These are phyloP conservation scores for Castanea crenata DNA, from an alignment of 306 rosid genomes.

Conservation along the genomic window DNA sequence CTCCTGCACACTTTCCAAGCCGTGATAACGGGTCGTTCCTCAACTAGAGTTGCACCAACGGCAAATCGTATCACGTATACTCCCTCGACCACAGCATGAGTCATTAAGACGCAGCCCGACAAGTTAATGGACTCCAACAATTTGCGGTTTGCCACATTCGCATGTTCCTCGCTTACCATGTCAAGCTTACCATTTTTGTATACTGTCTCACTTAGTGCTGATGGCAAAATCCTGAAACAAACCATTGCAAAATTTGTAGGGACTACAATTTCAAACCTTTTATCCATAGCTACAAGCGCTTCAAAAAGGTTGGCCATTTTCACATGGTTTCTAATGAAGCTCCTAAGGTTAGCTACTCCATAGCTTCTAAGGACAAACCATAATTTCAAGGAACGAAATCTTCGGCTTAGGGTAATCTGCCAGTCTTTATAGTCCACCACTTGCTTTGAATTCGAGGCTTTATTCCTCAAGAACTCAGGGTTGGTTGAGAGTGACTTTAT, in stretches of 20 bases:
- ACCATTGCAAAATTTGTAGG: slow-evolving; percentile 27
- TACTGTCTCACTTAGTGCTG: neutral
- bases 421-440: slow-evolving; percentile 39
- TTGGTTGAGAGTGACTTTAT: slow-evolving; percentile 14
- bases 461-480: slow-evolving; percentile 21
- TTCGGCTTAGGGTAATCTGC: slow-evolving; percentile 24
- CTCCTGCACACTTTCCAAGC: slow-evolving; percentile 48
- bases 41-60: slow-evolving; percentile 43
- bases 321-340: slow-evolving; percentile 22
- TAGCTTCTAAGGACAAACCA: slow-evolving; percentile 31
- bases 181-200: too few species aligned
- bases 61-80: slow-evolving; percentile 39
- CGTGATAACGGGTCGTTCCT: slow-evolving; percentile 35
- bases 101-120: slow-evolving; percentile 44
- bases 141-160: slow-evolving; percentile 29
- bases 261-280: slow-evolving; percentile 27
- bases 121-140: slow-evolving; percentile 44
- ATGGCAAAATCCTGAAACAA: slow-evolving; percentile 24
- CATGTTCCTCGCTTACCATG: neutral
- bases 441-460: neutral
- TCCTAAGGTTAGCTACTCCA: slow-evolving; percentile 18
- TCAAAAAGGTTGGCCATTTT: slow-evolving; percentile 30
- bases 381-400: slow-evolving; percentile 17
- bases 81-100: slow-evolving; percentile 37
- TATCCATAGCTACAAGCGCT: slow-evolving; percentile 15